Conservation (phyloP, 495 filamentous ascomycete genomes). For the Cetradonia linearis region DNA sequence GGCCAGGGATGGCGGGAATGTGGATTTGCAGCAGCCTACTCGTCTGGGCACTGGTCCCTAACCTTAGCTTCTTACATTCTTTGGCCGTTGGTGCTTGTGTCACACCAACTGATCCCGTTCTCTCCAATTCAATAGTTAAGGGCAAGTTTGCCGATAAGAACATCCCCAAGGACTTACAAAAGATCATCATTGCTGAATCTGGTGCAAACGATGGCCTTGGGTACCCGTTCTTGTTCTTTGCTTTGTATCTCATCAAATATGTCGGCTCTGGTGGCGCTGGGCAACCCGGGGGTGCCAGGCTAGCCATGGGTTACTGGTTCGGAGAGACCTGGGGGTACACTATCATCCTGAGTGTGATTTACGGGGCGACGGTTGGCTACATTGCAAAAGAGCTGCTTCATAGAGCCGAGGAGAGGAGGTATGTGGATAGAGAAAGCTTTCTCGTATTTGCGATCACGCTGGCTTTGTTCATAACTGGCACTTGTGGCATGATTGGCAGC, state of each 20-base stretch:
- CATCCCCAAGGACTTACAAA: constrained; percentile 69
- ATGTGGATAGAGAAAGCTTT: constrained; percentile 84
- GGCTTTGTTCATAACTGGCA: constrained; percentile 48
- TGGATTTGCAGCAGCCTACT: constrained; percentile 75
- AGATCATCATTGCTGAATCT: constrained; percentile 81
- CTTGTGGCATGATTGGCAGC: constrained; percentile 79
- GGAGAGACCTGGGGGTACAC: constrained; percentile 79
- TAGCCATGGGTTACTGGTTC: constrained; percentile 75
- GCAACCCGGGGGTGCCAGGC: constrained; percentile 45
- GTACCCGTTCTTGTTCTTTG: constrained; percentile 81
- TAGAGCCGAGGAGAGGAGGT: constrained; percentile 72
- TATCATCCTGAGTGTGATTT: constrained; percentile 67
- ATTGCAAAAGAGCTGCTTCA: constrained; percentile 71
- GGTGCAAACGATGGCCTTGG: constrained; percentile 92
- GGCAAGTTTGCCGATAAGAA: constrained; percentile 89
- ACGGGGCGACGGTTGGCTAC: constrained; percentile 70
- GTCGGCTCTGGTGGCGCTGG: constrained; percentile 43
- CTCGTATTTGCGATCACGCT: constrained; percentile 80
- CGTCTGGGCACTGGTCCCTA: constrained; percentile 68
- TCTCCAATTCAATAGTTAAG: constrained; percentile 86
- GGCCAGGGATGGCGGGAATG: constrained; percentile 80
- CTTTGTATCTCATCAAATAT: constrained; percentile 75
- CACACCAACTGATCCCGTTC: constrained; percentile 83
- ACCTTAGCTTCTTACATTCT: constrained; percentile 63
- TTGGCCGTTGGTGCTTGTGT: constrained; percentile 74